A percentile compares a stretch with the other conserved stretches of the same genome.
Evolutionary conservation across 352 stramenopile species (phyloP).

Genomic region (Phytopythium vexans): DNA sequence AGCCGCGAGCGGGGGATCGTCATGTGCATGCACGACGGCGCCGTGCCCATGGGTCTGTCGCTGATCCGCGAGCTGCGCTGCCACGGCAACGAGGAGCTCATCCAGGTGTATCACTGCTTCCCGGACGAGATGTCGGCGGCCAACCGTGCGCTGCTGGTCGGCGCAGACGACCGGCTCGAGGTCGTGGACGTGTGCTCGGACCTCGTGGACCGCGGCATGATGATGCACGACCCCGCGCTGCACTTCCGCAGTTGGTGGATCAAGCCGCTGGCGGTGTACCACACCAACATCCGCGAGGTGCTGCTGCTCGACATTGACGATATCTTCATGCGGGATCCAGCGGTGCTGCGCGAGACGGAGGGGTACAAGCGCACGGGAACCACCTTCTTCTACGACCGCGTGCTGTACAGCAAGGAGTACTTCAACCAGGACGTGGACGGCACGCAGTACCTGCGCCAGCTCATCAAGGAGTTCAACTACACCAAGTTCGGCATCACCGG

Average conservation of each 20-base stretch:
- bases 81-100: slow-evolving; percentile 28
- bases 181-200: slow-evolving; percentile 50
- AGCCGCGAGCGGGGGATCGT: slow-evolving; percentile 30
- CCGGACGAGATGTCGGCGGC: slow-evolving; percentile 26
- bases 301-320: slow-evolving; percentile 51
- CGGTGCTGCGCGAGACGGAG: slow-evolving; percentile 27
- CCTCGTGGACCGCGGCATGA: slow-evolving; percentile 17
- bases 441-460: slow-evolving; percentile 30
- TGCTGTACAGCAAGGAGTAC: slow-evolving; percentile 42
- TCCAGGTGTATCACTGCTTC: slow-evolving; percentile 42
- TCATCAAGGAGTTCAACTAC: slow-evolving; percentile 42
- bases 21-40: slow-evolving; percentile 30
- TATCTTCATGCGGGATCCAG: slow-evolving; percentile 43
- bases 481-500: slow-evolving; percentile 20
- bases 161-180: slow-evolving; percentile 23
- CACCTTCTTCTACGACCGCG: slow-evolving; percentile 71
- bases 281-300: slow-evolving; percentile 43
- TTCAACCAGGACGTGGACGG: slow-evolving; percentile 45
- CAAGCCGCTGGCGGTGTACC: slow-evolving; percentile 53
- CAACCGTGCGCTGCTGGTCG: slow-evolving; percentile 16
- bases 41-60: slow-evolving; percentile 35
- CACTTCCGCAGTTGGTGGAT: slow-evolving; percentile 65
- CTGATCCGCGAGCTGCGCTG: slow-evolving; percentile 33
- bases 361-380: slow-evolving; percentile 46
- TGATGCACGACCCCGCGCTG: slow-evolving; percentile 23